Evolutionary conservation across 768 basidiomycete species (phyloP).

Genomic region (Fibroporia radiculosa): DNA sequence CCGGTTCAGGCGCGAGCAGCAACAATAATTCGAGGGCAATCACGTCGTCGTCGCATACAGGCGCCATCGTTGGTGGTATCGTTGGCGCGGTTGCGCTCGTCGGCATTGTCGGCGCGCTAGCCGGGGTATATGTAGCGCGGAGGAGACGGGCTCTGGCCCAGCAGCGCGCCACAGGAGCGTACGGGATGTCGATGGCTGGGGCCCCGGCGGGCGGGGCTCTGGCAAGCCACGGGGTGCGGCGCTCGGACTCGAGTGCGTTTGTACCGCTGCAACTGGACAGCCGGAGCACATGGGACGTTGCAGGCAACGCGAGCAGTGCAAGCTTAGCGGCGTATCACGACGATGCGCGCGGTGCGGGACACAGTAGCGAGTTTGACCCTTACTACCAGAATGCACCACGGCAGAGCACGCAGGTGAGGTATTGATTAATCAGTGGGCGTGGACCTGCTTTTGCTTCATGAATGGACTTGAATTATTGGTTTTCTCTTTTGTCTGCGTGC

Average conservation of each 20-base stretch:
- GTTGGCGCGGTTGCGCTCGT: slow-evolving; percentile 47
- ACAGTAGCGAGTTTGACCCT: slow-evolving; percentile 30
- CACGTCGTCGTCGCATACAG: slow-evolving; percentile 24
- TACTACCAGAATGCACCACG: slow-evolving; percentile 24
- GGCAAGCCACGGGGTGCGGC: slow-evolving; percentile 25
- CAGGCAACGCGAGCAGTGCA: slow-evolving; percentile 37
- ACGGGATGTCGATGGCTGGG: slow-evolving; percentile 30
- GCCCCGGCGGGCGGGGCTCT: slow-evolving; percentile 21
- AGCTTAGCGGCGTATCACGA: slow-evolving; percentile 37
- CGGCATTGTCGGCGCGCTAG: slow-evolving; percentile 41
- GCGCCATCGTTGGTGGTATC: slow-evolving; percentile 40
- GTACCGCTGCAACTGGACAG: slow-evolving; percentile 64
- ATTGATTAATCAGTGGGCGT: slow-evolving; percentile 3
- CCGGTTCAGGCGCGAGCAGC: slow-evolving; percentile 10
- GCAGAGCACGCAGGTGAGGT: slow-evolving; percentile 15
- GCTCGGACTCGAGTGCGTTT: slow-evolving; percentile 64
- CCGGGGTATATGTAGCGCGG: slow-evolving; percentile 45
- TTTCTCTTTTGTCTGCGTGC: neutral
- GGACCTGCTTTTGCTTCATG: neutral
- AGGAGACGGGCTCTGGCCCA: slow-evolving; percentile 37
- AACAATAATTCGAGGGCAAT: slow-evolving; percentile 1
- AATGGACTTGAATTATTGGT: neutral
- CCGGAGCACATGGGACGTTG: slow-evolving; percentile 39
- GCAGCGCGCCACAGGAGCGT: slow-evolving; percentile 25
- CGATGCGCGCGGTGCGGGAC: slow-evolving; percentile 16